Evolutionary conservation across 208 protist species (phyloP).

Genomic region (Crithidia sp.): DNA sequence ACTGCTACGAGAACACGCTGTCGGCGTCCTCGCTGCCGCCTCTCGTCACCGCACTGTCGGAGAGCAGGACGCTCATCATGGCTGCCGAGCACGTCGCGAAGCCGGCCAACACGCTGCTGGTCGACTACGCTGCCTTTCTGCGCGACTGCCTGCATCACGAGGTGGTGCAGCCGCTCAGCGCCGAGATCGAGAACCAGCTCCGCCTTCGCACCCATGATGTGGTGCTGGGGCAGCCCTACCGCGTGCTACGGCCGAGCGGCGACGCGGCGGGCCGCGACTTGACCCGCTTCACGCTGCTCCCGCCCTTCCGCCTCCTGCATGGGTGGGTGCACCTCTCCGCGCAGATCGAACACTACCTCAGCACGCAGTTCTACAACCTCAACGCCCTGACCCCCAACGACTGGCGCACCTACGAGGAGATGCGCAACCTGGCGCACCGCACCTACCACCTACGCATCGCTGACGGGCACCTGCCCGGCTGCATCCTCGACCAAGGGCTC

Average conservation of each 20-base stretch:
- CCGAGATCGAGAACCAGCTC: conserved; percentile 95
- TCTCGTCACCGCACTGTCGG: conserved; percentile 77
- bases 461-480: conserved; percentile 93
- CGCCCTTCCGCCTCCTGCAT: conserved; percentile 86
- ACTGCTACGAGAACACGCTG: conserved; percentile 76
- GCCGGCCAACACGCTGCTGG: conserved; percentile 36
- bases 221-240: conserved; percentile 52
- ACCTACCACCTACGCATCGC: conserved; percentile 88
- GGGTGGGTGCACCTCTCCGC: conserved; percentile 75
- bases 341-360: conserved; percentile 93
- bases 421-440: conserved; percentile 93
- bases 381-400: conserved; percentile 95
- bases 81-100: conserved; percentile 31
- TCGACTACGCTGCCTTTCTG: conserved; percentile 66
- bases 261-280: conserved; percentile 51
- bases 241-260: conserved; percentile 15
- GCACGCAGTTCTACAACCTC: conserved; percentile 97
- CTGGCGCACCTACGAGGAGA: conserved; percentile 97
- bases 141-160: conserved; percentile 49
- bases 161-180: conserved; percentile 77
- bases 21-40: conserved; percentile 66
- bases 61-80: conserved; percentile 52
- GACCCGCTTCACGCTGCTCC: conserved; percentile 77
- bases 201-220: conserved; percentile 92
- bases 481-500: conserved; percentile 95